Evolutionary conservation across 352 stramenopile species (phyloP).

Genomic region (Saprolegnia diclina): DNA sequence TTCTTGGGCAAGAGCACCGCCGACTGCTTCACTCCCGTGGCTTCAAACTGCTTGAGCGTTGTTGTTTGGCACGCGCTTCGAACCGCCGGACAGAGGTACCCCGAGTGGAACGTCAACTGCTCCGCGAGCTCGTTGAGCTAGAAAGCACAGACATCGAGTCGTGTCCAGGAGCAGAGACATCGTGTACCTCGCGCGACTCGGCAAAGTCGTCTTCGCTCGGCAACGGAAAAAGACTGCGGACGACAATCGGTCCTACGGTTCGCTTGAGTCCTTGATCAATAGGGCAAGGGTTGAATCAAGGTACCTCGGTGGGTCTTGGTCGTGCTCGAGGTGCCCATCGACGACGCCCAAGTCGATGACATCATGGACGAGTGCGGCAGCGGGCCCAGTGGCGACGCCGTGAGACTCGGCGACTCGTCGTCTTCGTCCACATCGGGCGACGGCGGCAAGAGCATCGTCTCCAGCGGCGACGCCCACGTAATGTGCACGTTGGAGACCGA

Average conservation of each 20-base stretch:
- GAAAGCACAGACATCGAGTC: not conserved
- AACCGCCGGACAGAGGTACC: not conserved
- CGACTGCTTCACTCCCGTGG: slow-evolving; percentile 16
- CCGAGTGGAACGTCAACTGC: slow-evolving; percentile 2
- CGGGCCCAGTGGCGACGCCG: not conserved
- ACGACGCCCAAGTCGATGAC: not conserved
- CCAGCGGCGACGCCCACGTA: not conserved
- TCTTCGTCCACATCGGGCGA: slow-evolving; percentile 1
- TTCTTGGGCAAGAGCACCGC: slow-evolving; percentile 20
- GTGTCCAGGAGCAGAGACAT: slow-evolving; percentile 32
- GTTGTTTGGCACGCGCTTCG: not conserved
- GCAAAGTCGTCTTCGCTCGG: slow-evolving; percentile 73
- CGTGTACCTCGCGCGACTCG: slow-evolving; percentile 64
- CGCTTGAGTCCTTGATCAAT: too few species aligned
- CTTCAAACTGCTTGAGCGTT: slow-evolving; percentile 16
- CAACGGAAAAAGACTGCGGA: slow-evolving; percentile 47
- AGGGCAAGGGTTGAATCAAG: too few species aligned
- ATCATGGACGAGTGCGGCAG: not conserved
- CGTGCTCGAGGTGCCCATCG: not conserved
- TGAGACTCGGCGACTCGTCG: slow-evolving; percentile 1
- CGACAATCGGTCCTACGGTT: not conserved
- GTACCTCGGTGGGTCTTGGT: not conserved
- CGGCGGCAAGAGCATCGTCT: not conserved
- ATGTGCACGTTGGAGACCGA: not conserved
- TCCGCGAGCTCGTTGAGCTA: slow-evolving; percentile 24